Percentiles rank a stretch among this genome's conserved stretches.
Conservation (phyloP, 345 rosid species). For the Pugionium cornutum region DNA sequence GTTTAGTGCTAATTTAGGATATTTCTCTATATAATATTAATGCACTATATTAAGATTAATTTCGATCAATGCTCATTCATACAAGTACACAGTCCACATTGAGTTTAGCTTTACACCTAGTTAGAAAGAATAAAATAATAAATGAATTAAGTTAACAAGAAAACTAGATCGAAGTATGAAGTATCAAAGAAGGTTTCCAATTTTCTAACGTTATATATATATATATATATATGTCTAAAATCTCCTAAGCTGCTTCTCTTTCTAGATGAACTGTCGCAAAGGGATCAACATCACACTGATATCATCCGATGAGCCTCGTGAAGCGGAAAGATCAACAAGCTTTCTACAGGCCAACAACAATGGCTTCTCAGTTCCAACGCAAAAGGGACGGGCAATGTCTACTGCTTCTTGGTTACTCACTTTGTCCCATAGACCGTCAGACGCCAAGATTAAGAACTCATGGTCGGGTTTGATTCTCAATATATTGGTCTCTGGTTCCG, state of each 20-base stretch:
- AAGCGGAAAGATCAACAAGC: slow-evolving; percentile 61
- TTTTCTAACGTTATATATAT: slow-evolving; percentile 4
- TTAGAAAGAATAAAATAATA: slow-evolving; percentile 31
- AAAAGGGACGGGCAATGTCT: slow-evolving; percentile 59
- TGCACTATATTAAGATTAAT: slow-evolving; percentile 1
- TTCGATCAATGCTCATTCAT: slow-evolving; percentile 19
- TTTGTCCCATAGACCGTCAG: slow-evolving; percentile 92
- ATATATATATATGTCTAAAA: slow-evolving; percentile 10
- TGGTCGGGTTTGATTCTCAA: slow-evolving; percentile 48
- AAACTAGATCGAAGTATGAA: not conserved
- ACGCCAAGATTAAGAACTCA: slow-evolving; percentile 87
- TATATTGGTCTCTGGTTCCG: slow-evolving; percentile 72
- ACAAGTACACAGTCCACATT: slow-evolving; percentile 20
- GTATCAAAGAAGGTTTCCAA: slow-evolving; percentile 15
- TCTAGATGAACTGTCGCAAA: slow-evolving; percentile 43
- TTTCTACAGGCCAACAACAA: slow-evolving; percentile 59
- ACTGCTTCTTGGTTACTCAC: slow-evolving; percentile 86
- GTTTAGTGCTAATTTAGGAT: no score
- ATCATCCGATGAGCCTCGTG: slow-evolving; percentile 81
- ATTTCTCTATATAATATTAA: no score
- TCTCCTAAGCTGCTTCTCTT: not conserved
- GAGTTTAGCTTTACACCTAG: slow-evolving; percentile 11
- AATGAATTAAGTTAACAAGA: slow-evolving; percentile 8
- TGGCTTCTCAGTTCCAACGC: slow-evolving; percentile 45
- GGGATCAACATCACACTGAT: slow-evolving; percentile 67